Evolutionary conservation across 495 filamentous ascomycete genomes (phyloP).

Genomic region (Beverwykella pulmonaria): DNA sequence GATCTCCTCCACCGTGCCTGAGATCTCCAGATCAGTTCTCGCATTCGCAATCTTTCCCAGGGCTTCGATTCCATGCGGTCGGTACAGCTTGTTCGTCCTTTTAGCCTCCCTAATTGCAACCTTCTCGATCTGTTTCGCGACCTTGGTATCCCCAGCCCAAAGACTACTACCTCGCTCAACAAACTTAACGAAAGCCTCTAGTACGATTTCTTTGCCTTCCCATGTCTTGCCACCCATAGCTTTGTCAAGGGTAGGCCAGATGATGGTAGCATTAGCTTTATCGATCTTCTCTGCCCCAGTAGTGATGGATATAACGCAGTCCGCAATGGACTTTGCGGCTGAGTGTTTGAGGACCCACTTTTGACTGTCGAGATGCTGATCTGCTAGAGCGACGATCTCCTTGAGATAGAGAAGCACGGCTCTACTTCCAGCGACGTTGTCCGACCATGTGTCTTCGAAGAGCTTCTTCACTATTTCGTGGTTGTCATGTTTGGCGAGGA

Average conservation of each 20-base stretch:
- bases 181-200: slow-evolving; percentile 83
- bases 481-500: slow-evolving; percentile 81
- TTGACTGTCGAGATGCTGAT: slow-evolving; percentile 68
- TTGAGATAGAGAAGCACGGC: slow-evolving; percentile 79
- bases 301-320: slow-evolving; percentile 55
- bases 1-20: slow-evolving; percentile 65
- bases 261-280: slow-evolving; percentile 56
- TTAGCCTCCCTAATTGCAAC: slow-evolving; percentile 72
- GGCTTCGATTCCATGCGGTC: slow-evolving; percentile 70
- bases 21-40: slow-evolving; percentile 67
- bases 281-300: slow-evolving; percentile 51
- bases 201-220: slow-evolving; percentile 85
- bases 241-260: slow-evolving; percentile 84
- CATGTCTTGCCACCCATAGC: slow-evolving; percentile 86
- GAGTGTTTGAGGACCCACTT: slow-evolving; percentile 91
- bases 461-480: slow-evolving; percentile 73
- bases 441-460: slow-evolving; percentile 82
- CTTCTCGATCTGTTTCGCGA: slow-evolving; percentile 55
- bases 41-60: slow-evolving; percentile 70
- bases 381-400: slow-evolving; percentile 74
- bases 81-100: slow-evolving; percentile 80
- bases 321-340: slow-evolving; percentile 75
- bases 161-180: slow-evolving; percentile 61
- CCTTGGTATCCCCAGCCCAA: slow-evolving; percentile 57
- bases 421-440: slow-evolving; percentile 82